Percentiles rank a stretch among this genome's conserved stretches.
These are phyloP conservation scores for Penicillium lagena DNA, from an alignment of 495 filamentous ascomycete genomes.

Conservation along the genomic window DNA sequence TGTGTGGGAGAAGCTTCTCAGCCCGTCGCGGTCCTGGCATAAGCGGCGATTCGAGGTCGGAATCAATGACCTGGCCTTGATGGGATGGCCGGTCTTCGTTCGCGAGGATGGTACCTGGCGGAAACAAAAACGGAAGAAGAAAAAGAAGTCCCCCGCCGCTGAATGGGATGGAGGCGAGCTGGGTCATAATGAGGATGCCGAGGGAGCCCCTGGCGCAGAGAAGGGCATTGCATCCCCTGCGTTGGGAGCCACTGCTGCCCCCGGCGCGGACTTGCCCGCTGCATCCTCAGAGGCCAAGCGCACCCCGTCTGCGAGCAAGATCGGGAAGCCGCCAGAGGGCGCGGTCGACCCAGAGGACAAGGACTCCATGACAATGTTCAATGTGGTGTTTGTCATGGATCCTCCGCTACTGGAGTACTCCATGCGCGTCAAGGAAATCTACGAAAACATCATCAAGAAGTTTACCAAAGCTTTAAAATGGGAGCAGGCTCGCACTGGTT, in stretches of 20 bases:
- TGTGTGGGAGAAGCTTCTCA: constrained; percentile 77
- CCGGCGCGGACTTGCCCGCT: constrained; percentile 24
- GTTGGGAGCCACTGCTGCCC: constrained; percentile 15
- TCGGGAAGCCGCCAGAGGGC: constrained; percentile 24
- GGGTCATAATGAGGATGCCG: constrained; percentile 35
- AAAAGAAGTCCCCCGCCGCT: constrained; percentile 31
- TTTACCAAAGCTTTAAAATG: constrained; percentile 84
- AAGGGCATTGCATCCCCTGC: constrained; percentile 26
- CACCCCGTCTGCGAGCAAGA: constrained; percentile 33
- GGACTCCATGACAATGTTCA: constrained; percentile 86
- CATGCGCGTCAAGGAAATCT: constrained; percentile 69
- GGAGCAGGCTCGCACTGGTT: constrained; percentile 79
- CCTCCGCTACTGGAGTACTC: constrained; percentile 71
- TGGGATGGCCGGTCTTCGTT: constrained; percentile 84
- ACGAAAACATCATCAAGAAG: constrained; percentile 81
- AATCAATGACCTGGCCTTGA: constrained; percentile 75
- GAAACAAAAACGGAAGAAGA: constrained; percentile 63
- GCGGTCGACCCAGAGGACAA: constrained; percentile 48
- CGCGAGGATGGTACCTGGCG: constrained; percentile 81
- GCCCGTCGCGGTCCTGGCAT: constrained; percentile 72
- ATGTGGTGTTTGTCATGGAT: constrained; percentile 86
- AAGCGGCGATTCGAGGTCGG: constrained; percentile 83
- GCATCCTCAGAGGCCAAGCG: constrained; percentile 28
- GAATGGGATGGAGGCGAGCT: constrained; percentile 36
- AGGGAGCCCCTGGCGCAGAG: constrained; percentile 28